Conservation (phyloP, 2,329 filamentous ascomycete species). For the Talaromyces sp. region DNA sequence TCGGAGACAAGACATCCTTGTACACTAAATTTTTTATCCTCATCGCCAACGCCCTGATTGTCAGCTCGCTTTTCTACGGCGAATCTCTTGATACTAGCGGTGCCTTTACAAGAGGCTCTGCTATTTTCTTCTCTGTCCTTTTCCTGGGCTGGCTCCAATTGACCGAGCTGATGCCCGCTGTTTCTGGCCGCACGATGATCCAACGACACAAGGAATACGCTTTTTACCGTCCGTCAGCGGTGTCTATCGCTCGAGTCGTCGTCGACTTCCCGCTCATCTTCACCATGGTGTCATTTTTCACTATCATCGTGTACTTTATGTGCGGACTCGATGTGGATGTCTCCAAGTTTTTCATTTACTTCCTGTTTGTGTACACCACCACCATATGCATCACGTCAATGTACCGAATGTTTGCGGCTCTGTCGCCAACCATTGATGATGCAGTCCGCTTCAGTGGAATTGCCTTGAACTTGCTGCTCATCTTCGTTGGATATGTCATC, state of each 20-base stretch:
- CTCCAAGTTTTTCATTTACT: conserved; percentile 63
- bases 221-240: conserved; percentile 65
- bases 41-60: conserved; percentile 67
- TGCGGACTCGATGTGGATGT: conserved; percentile 53
- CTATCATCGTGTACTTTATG: conserved; percentile 64
- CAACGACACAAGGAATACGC: conserved; percentile 64
- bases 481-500: conserved; percentile 66
- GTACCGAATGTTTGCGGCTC: conserved; percentile 62
- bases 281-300: conserved; percentile 56
- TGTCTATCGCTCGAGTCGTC: conserved; percentile 57
- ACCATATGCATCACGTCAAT: conserved; percentile 60
- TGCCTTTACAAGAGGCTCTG: conserved; percentile 60
- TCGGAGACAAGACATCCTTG: conserved; percentile 68
- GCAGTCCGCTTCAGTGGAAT: conserved; percentile 62
- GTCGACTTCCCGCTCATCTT: conserved; percentile 60
- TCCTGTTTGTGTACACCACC: conserved; percentile 60
- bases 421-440: conserved; percentile 62
- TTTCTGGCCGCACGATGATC: conserved; percentile 66
- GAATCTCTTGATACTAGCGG: conserved; percentile 56
- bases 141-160: conserved; percentile 70
- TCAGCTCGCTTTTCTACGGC: conserved; percentile 74
- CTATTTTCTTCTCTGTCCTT: conserved; percentile 62
- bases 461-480: conserved; percentile 56
- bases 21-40: conserved; percentile 79
- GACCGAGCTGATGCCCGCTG: conserved; percentile 72